A percentile compares a stretch with the other conserved stretches of the same genome.
These are phyloP conservation scores for Monilinia polystroma DNA, from an alignment of 2,329 filamentous ascomycete genomes.

Conservation along the genomic window DNA sequence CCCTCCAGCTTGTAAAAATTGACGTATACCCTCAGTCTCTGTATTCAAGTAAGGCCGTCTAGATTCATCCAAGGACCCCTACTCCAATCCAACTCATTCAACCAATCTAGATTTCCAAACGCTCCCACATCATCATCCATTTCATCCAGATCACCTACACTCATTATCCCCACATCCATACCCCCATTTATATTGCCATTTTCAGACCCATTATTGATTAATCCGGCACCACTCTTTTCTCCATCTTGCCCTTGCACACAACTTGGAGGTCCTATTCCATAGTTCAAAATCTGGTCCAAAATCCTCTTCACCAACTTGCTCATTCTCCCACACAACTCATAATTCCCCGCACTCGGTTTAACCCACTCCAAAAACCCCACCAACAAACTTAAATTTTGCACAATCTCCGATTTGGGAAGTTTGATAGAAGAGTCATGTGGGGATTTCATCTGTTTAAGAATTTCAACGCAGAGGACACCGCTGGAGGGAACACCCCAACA, in stretches of 20 bases:
- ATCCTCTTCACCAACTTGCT: conserved; percentile 52
- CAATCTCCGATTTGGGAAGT: conserved; percentile 48
- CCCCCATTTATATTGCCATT: neutral
- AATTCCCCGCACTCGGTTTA: conserved; percentile 49
- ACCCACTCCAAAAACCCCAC: conserved; percentile 54
- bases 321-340: conserved; percentile 48
- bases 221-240: neutral
- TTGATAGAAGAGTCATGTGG: conserved; percentile 39
- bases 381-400: conserved; percentile 53
- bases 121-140: conserved; percentile 29
- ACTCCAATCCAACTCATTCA: conserved; percentile 38
- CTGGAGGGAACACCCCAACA: conserved; percentile 50
- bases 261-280: neutral
- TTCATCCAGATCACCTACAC: conserved; percentile 23
- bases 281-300: conserved; percentile 47
- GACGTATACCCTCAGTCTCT: neutral
- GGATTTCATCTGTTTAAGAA: conserved; percentile 46
- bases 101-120: conserved; percentile 38
- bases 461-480: conserved; percentile 52
- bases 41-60: conserved; percentile 25
- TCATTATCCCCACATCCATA: conserved; percentile 18
- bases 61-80: conserved; percentile 38
- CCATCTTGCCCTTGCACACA: neutral
- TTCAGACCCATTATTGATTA: neutral
- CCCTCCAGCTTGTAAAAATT: too few relatives aligned